Evolutionary conservation across 108 stramenopile species (phyloP).

Genomic region (Skeletonema menzelii): DNA sequence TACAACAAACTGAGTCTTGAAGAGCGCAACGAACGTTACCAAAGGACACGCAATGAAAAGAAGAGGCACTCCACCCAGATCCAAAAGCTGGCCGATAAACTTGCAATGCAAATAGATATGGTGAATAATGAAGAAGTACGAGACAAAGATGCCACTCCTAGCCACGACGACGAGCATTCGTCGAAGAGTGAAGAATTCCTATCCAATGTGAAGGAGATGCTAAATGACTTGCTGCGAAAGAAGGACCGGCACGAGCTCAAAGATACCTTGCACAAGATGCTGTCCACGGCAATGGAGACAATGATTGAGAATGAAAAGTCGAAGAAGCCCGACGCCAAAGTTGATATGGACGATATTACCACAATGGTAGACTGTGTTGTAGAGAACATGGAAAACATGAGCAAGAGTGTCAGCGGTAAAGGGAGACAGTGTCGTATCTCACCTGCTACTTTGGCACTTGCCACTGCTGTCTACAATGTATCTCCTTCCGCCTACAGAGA

Average conservation of each 20-base stretch:
- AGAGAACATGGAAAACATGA: background rate
- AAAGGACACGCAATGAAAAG: background rate
- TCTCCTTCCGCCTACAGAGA: constrained; percentile 5
- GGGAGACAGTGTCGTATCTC: background rate
- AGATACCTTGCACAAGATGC: background rate
- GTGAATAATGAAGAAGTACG: background rate
- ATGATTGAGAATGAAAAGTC: background rate
- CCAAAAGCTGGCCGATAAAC: background rate
- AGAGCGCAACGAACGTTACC: background rate
- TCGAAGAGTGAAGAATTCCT: too few relatives aligned
- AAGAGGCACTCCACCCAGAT: background rate
- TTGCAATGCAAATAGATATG: background rate
- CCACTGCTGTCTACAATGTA: background rate
- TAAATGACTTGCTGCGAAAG: background rate
- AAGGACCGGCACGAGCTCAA: background rate
- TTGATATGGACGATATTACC: background rate
- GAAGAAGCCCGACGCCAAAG: background rate
- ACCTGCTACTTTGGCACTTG: background rate
- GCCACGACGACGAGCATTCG: too few relatives aligned
- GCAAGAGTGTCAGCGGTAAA: background rate
- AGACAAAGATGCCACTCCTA: background rate
- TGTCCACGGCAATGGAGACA: background rate
- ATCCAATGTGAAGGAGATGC: background rate
- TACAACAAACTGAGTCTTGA: background rate
- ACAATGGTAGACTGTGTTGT: background rate